These are phyloP conservation scores for Blastobotrys proliferans DNA, from an alignment of 1,139 yeast genomes.

Conservation along the genomic window DNA sequence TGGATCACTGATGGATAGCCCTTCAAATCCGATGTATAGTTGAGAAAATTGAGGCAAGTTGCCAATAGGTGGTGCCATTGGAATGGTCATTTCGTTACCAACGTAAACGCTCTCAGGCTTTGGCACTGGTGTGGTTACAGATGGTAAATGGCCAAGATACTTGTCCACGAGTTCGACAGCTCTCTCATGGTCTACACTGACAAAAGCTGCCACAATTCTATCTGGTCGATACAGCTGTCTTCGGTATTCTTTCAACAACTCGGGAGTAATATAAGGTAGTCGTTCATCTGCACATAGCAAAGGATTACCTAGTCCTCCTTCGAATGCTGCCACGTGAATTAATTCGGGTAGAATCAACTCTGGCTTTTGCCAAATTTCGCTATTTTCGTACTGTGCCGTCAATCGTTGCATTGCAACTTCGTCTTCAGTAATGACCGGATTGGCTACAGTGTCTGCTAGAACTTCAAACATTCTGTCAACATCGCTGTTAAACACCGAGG, in stretches of 20 bases:
- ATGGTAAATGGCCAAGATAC: slow-evolving; percentile 51
- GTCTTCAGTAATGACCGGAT: slow-evolving; percentile 61
- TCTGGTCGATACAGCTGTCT: slow-evolving; percentile 71
- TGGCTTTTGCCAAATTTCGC: slow-evolving; percentile 79
- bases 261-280: slow-evolving; percentile 50
- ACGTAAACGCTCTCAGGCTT: slow-evolving; percentile 12
- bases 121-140: background rate
- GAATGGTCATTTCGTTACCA: slow-evolving; percentile 16
- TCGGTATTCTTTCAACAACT: slow-evolving; percentile 60
- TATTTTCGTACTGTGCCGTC: slow-evolving; percentile 77
- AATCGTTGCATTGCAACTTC: slow-evolving; percentile 72
- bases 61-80: slow-evolving; percentile 46
- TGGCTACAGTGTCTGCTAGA: slow-evolving; percentile 73
- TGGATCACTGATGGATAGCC: slow-evolving; percentile 75
- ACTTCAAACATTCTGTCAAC: slow-evolving; percentile 77
- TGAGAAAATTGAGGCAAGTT: slow-evolving; percentile 80
- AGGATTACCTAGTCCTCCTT: slow-evolving; percentile 81
- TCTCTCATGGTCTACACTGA: slow-evolving; percentile 70
- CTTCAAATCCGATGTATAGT: slow-evolving; percentile 84
- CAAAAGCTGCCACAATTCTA: slow-evolving; percentile 79
- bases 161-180: slow-evolving; percentile 64
- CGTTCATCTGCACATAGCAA: slow-evolving; percentile 74
- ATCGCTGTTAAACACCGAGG: slow-evolving; percentile 85
- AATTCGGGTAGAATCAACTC: slow-evolving; percentile 85
- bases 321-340: slow-evolving; percentile 77